These are phyloP conservation scores for Porphyrellus sp. DNA, from an alignment of 1,284 basidiomycete genomes.

Conservation along the genomic window DNA sequence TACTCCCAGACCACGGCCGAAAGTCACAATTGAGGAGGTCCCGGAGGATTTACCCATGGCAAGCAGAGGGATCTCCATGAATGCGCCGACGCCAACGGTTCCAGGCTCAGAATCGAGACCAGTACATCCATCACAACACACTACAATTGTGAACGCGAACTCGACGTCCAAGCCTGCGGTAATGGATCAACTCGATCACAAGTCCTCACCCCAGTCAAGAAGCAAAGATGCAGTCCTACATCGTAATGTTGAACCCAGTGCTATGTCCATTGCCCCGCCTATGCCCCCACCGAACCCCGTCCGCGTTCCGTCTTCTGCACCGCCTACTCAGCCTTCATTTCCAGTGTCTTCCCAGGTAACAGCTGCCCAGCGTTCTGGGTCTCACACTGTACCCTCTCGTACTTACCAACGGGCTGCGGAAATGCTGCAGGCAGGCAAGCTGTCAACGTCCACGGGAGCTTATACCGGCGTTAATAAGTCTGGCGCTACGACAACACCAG, in stretches of 20 bases:
- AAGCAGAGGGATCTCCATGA: constrained; percentile 13
- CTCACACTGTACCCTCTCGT: constrained; percentile 21
- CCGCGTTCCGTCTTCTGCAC: constrained; percentile 25
- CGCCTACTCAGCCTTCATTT: constrained; percentile 21
- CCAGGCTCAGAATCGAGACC: constrained; percentile 7
- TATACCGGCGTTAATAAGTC: constrained; percentile 12
- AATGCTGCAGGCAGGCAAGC: constrained; percentile 23
- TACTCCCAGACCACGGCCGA: constrained; percentile 21
- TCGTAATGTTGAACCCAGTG: constrained; percentile 11
- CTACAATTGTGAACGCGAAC: not conserved
- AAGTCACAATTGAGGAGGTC: constrained; percentile 33
- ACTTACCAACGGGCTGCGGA: constrained; percentile 25
- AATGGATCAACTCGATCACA: constrained; percentile 14
- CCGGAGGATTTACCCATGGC: constrained; percentile 23
- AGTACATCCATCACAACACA: constrained; percentile 14
- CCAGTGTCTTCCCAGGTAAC: constrained; percentile 4
- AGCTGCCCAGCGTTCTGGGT: constrained; percentile 18
- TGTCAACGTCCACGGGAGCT: constrained; percentile 5
- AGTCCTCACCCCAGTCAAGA: constrained; percentile 24
- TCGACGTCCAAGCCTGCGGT: constrained; percentile 5
- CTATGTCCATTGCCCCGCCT: constrained; percentile 10
- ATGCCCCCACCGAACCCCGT: constrained; percentile 25
- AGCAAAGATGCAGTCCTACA: constrained; percentile 20
- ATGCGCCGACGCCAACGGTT: constrained; percentile 1
- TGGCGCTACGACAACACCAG: not conserved